Evolutionary conservation across 164 flowering plant genomes (phyloP), one percentile per base, ranked within the genome.

Genomic region (Sextonia rubra): DNA sequence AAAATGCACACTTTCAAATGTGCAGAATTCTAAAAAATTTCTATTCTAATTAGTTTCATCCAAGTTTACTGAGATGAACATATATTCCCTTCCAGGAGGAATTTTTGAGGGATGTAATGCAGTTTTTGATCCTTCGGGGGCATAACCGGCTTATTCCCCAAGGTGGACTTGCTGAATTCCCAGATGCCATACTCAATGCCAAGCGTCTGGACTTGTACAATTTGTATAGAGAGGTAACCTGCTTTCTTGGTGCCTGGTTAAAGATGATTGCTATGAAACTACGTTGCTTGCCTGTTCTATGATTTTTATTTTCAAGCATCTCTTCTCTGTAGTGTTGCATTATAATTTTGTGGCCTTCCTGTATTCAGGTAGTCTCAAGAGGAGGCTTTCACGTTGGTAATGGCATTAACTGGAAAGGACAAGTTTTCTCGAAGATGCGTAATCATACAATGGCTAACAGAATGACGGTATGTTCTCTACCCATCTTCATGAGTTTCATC

Each of bases 381-480:
- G 99, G 99, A 66, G 99, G 99, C 55, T 96, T 96, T 82, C 96
- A 93, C 78, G 99, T 96, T 69, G 99, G 99, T 48, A 96, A 96
- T 77, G 99, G 99, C 82, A 96, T 96, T 77, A 96, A 96, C 72
- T 96, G 99, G 99, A 96, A 96, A 84, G 99, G 99, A 47, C 99
- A 96, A 77, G 94, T 96, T 78, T 96, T 96, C 86, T 96, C 98
- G 3, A 96, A 93, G 90, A 96, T 96, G 99, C 91, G 97, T 23
- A 96, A 96, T 77, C 91, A 93, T 79, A 96, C 98, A 7, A 75
- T 87, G 73, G 90, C 98, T 12, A 90, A 96, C 81, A 87, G 93
- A 80, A 96, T 96, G 99, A 96, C 99, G 1, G 99, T 96, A 93
- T 63, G 67, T 64, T 2, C 67, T 69, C 12, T 20, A 48, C 6